These are phyloP conservation scores for Phytophthora podocarpi DNA, from an alignment of 352 stramenopile genomes.

Conservation along the genomic window DNA sequence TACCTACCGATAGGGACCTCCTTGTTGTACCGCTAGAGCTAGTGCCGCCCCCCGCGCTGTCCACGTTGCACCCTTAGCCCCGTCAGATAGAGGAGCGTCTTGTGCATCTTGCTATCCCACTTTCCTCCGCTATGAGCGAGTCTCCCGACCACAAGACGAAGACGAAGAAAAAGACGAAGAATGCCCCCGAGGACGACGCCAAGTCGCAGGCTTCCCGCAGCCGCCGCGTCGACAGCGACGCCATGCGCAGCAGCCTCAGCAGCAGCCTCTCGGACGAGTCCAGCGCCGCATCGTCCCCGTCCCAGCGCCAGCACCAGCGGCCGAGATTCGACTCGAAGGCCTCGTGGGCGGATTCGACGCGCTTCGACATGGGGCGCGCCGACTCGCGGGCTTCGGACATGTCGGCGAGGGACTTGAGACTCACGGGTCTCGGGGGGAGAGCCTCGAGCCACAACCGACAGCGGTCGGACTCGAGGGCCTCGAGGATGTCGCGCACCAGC, in stretches of 20 bases:
- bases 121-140: slow-evolving; percentile 20
- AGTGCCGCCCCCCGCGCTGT: no score
- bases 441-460: slow-evolving; percentile 39
- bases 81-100: no score
- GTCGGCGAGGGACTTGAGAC: slow-evolving; percentile 65
- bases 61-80: no score
- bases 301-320: slow-evolving; percentile 42
- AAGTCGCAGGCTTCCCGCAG: slow-evolving; percentile 4
- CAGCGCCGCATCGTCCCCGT: slow-evolving; percentile 60
- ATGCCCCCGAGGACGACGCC: slow-evolving; percentile 1
- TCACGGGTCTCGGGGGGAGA: slow-evolving; percentile 52
- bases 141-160: slow-evolving; percentile 3
- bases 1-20: no score
- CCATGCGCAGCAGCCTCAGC: slow-evolving; percentile 23
- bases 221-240: slow-evolving; percentile 17
- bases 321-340: slow-evolving; percentile 83
- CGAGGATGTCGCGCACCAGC: slow-evolving; percentile 60
- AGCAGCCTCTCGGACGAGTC: slow-evolving; percentile 64
- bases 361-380: slow-evolving; percentile 83
- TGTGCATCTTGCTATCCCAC: background rate
- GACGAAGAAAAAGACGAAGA: slow-evolving; percentile 37
- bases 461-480: slow-evolving; percentile 73
- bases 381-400: slow-evolving; percentile 83
- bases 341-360: slow-evolving; percentile 87
- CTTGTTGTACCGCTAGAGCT: no score